Base-by-base conservation (phyloP, 345 rosid species). In the Mallotus nudiflorus region DNA sequence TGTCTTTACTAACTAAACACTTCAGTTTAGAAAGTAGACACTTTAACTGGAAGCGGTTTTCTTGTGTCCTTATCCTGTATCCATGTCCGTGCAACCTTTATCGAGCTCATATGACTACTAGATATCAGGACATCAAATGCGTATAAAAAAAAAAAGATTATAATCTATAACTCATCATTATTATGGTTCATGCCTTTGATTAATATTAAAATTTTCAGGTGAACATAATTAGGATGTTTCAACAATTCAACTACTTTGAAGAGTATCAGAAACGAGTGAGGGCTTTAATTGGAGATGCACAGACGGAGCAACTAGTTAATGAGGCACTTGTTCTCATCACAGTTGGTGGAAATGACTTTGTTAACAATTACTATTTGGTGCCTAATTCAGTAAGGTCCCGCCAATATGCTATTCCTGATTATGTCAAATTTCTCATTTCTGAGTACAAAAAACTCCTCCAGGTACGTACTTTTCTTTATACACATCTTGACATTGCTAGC, bases 291-390 rank as follows among this genome's bases (percentile, higher is more conserved):
- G 80, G 76, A 48, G 22, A 18, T 5, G 6, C 27, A 24, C 61
- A 10, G 18, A 33, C 80, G 0, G 24, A 25, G 37, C 33, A 49
- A 28, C 73, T 77, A 0, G 76, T 77, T 0, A 72, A 56, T 4
- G 46, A 35, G 4, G 68, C 73, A 20, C 65, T 77, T 0, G 60
- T 67, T 28, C 76, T 77, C 9, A 62, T 77, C 5, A 77, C 80
- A 1, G 56, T 67, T 0, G 80, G 80, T 10, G 80, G 80, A 15
- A 77, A 77, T 20, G 80, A 77, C 48, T 77, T 77, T 53, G 80
- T 77, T 2, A 77, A 72, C 65, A 77, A 77, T 62, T 77, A 77
- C 25, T 77, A 67, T 31, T 67, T 77, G 60, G 60, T 77, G 12
- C 80, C 80, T 13, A 62, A 24, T 65, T 77, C 80, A 2, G 54